Percentiles rank a stretch among this genome's conserved stretches.
Conservation (phyloP, 2,329 filamentous ascomycete genomes). For the Zasmidium cellare region DNA sequence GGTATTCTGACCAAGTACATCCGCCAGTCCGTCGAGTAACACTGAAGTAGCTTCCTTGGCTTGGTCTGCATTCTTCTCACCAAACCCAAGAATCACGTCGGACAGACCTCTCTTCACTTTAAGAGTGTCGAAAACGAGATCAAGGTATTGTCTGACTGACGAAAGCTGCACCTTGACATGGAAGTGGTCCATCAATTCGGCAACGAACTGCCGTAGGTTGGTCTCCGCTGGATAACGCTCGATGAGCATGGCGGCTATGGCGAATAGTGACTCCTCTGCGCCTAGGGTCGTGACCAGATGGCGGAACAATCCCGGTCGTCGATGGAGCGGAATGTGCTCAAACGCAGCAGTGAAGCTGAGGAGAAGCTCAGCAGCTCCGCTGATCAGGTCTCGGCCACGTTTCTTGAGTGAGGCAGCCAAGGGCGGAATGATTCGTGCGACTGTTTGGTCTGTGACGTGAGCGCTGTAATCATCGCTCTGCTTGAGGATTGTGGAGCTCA, state of each 20-base stretch:
- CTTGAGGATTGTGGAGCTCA: slow-evolving; percentile 85
- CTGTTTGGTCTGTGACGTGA: slow-evolving; percentile 90
- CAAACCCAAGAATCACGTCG: slow-evolving; percentile 66
- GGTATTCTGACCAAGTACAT: slow-evolving; percentile 29
- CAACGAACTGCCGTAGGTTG: slow-evolving; percentile 71
- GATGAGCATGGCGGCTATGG: slow-evolving; percentile 83
- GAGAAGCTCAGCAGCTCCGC: slow-evolving; percentile 84
- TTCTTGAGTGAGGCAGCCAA: slow-evolving; percentile 82
- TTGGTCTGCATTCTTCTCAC: slow-evolving; percentile 42
- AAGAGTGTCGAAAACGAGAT: slow-evolving; percentile 73
- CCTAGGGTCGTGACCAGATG: slow-evolving; percentile 84
- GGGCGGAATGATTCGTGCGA: slow-evolving; percentile 90
- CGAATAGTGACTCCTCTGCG: slow-evolving; percentile 82
- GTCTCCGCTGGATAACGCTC: slow-evolving; percentile 82
- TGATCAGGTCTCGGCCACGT: slow-evolving; percentile 73
- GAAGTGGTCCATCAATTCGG: slow-evolving; percentile 72
- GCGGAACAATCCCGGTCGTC: slow-evolving; percentile 78
- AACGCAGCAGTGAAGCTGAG: slow-evolving; percentile 95
- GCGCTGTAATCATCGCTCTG: slow-evolving; percentile 97
- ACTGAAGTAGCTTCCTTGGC: slow-evolving; percentile 36
- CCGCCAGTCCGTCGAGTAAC: slow-evolving; percentile 41
- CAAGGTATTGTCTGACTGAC: slow-evolving; percentile 72
- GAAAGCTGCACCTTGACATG: slow-evolving; percentile 71
- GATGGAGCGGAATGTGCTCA: slow-evolving; percentile 88
- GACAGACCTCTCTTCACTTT: slow-evolving; percentile 74